Percentiles rank a stretch among this genome's conserved stretches.
phyloP scores from a whole-genome alignment of 768 basidiomycete genomes.

The Psilocybe azurescens region DNA sequence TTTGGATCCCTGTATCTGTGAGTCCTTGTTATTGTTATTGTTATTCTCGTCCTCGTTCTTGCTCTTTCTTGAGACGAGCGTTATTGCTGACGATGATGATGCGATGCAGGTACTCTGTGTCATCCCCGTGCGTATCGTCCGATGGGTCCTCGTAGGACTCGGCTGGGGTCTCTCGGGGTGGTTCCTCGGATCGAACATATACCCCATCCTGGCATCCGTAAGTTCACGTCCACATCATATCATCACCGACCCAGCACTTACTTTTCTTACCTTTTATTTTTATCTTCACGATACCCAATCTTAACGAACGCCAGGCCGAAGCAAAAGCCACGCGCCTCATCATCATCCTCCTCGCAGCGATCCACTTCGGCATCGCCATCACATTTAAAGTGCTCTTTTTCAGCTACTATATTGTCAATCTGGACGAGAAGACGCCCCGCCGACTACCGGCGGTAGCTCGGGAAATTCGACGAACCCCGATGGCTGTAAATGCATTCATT shows the following conservation, averaged over 20 bases:
- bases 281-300: too few relatives aligned
- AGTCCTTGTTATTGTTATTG: slow-evolving; percentile 24
- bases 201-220: slow-evolving; percentile 87
- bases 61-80: background rate
- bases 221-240: slow-evolving; percentile 31
- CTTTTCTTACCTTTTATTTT: background rate
- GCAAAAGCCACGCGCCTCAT: slow-evolving; percentile 85
- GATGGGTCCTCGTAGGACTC: slow-evolving; percentile 78
- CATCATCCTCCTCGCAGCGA: slow-evolving; percentile 71
- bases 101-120: slow-evolving; percentile 75
- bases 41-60: background rate
- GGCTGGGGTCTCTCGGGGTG: slow-evolving; percentile 85
- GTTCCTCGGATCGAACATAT: slow-evolving; percentile 85
- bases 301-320: slow-evolving; percentile 69
- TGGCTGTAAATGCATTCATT: slow-evolving; percentile 6
- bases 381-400: slow-evolving; percentile 83
- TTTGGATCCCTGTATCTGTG: slow-evolving; percentile 90
- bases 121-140: slow-evolving; percentile 79
- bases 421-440: slow-evolving; percentile 43
- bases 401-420: slow-evolving; percentile 53
- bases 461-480: slow-evolving; percentile 29
- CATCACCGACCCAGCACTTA: background rate
- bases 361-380: slow-evolving; percentile 81
- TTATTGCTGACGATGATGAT: background rate
- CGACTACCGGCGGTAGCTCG: background rate